Percentiles rank a stretch among this genome's conserved stretches.
Evolutionary conservation across 768 basidiomycete species (phyloP).

Genomic region (Kwoniella sp.): DNA sequence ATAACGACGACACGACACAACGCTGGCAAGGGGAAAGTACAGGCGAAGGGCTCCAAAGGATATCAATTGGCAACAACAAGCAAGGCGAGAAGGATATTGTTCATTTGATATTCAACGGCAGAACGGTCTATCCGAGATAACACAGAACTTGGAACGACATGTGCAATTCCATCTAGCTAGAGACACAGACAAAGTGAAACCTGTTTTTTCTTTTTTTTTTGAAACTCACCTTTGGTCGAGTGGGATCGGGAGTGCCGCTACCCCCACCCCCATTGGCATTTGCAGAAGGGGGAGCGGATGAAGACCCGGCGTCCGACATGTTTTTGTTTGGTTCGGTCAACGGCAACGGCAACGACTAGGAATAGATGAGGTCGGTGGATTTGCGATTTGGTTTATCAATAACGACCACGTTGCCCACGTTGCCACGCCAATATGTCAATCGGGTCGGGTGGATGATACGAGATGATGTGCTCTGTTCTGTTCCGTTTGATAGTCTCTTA

Average conservation of each 20-base stretch:
- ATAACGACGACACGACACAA: no score
- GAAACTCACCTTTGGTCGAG: conserved; percentile 1
- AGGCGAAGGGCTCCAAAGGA: neutral
- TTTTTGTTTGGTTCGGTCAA: neutral
- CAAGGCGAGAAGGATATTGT: neutral
- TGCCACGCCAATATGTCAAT: no score
- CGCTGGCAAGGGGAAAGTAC: neutral
- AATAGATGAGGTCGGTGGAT: no score
- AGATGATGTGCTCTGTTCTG: no score
- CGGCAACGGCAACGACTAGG: no score
- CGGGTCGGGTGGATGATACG: no score
- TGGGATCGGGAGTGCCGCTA: neutral
- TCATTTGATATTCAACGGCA: neutral
- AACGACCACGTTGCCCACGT: no score
- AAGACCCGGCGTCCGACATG: conserved; percentile 4
- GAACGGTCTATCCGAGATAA: no score
- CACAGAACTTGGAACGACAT: neutral
- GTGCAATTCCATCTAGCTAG: neutral
- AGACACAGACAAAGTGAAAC: no score
- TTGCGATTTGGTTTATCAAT: no score
- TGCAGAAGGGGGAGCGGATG: neutral
- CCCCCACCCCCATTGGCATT: neutral
- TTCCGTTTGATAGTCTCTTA: neutral
- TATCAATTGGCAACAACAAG: neutral
- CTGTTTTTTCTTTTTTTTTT: no score